A percentile compares a stretch with the other conserved stretches of the same genome.
Evolutionary conservation across 176 grass and related monocot species (phyloP).

Genomic region (Rhynchospora tenuis): DNA sequence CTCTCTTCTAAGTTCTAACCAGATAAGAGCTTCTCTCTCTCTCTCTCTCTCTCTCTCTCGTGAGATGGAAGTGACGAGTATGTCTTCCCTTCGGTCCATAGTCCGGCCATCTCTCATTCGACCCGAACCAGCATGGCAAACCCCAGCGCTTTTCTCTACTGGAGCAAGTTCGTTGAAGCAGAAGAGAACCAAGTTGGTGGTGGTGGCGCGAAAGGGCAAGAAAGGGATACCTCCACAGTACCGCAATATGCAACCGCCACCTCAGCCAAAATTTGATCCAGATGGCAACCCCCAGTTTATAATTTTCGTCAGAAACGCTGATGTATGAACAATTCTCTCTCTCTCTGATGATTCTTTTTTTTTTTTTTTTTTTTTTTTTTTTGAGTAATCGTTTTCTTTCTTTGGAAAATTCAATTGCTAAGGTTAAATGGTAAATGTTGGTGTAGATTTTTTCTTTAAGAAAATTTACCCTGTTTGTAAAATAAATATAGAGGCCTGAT

Average conservation of each 20-base stretch:
- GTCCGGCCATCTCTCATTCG: constrained; percentile 9
- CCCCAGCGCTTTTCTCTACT: not conserved
- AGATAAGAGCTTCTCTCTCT: constrained; percentile 30
- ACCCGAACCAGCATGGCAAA: not conserved
- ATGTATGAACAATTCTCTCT: constrained; percentile 27
- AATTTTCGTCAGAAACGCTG: constrained; percentile 85
- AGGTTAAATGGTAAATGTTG: not conserved
- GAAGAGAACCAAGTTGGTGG: constrained; percentile 45
- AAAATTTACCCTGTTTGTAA: not conserved
- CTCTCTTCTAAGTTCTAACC: not conserved
- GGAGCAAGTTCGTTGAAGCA: constrained; percentile 20
- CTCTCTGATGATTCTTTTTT: not conserved
- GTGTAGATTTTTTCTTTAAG: not conserved
- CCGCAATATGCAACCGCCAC: constrained; percentile 38
- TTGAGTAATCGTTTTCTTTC: not conserved
- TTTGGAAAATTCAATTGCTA: not conserved
- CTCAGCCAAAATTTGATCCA: constrained; percentile 75
- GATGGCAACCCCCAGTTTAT: constrained; percentile 86
- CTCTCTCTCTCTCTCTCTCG: constrained; percentile 9
- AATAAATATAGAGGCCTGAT: not conserved
- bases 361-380: not conserved
- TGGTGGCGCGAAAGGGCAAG: constrained; percentile 55
- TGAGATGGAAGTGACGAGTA: constrained; percentile 53
- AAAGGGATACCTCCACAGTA: constrained; percentile 46
- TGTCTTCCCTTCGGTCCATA: constrained; percentile 38